Conservation (phyloP, 225 moss, liverwort and hornwort genomes). For the Climacium dendroides region DNA sequence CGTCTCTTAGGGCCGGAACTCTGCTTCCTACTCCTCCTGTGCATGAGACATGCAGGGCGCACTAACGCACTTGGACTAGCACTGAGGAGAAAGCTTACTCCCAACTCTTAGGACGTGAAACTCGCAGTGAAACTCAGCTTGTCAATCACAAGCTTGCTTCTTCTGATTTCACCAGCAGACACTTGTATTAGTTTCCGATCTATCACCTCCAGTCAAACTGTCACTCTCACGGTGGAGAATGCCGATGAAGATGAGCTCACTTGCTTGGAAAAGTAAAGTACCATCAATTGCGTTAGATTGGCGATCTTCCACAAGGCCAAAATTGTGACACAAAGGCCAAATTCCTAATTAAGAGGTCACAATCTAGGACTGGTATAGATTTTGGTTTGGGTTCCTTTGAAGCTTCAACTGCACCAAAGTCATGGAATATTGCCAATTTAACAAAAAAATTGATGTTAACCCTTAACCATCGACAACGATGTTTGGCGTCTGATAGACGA, state of each 20-base stretch:
- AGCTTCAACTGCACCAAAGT: rapidly evolving
- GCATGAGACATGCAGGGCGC: background rate
- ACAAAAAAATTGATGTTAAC: no score
- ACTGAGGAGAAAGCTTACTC: background rate
- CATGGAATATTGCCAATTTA: no score
- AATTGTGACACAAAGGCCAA: background rate
- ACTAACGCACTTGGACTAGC: background rate
- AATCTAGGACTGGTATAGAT: background rate
- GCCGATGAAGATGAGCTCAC: background rate
- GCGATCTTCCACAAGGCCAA: background rate
- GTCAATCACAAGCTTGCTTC: background rate
- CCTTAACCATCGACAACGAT: no score
- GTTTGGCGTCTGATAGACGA: no score
- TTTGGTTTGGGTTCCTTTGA: background rate
- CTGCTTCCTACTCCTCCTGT: background rate
- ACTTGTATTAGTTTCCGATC: background rate
- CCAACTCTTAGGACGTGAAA: no score
- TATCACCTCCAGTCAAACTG: background rate
- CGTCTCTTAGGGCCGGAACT: background rate
- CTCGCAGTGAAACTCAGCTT: background rate
- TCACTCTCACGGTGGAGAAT: background rate
- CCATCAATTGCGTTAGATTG: background rate
- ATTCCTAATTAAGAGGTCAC: background rate
- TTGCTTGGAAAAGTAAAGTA: background rate
- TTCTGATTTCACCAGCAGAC: background rate